Base-by-base conservation (phyloP, 768 basidiomycete species). In the Suillus placidus region DNA sequence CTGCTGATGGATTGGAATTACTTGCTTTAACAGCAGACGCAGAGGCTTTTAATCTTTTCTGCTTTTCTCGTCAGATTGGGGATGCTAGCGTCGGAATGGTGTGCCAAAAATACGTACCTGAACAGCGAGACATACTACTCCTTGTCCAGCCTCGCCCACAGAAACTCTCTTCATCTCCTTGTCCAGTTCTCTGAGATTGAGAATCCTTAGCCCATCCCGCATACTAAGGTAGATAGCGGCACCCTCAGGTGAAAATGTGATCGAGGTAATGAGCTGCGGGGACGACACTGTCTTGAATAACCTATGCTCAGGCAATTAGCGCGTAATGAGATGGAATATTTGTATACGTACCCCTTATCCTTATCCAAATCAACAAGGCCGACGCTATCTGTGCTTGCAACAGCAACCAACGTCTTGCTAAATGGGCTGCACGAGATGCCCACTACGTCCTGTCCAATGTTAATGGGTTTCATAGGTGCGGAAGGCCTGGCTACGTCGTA, bases 281-380 rank as follows among this genome's bases (percentile, higher is more conserved):
- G 89, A 71, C 58, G 81, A 79, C 49, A 92, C 71, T 2, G 82
- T 84, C 34, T 88, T 86, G 68, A 90, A 83, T 54, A 90, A 78
- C 23, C 90, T 92, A 63, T 7, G 14, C 18, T 3, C 42, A 56
- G 52, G 20, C 12, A 51, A 40, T 70, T 12, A 65, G 57, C 45
- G 69, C 43, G 9, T 12, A 18, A 52, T 45, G 23, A 32, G 35
- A 47, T 49, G 13, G 1, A 43, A 18, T 10, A 9, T 5, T 16
- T 40, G 26, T 20, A 12, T 30, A 74, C 84, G 54, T 70, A 91
- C 91, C 85, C 84, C 69, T 87, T 87, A 65, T 92, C 90, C 73
- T 91, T 92, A 58, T 93, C 90, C 30, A 93, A 72, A 71, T 93
- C 92, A 58, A 92, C 76, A 9, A 92, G 80, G 4, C 76, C 80